phyloP scores from a whole-genome alignment of 768 basidiomycete genomes.

The Mycena venus region DNA sequence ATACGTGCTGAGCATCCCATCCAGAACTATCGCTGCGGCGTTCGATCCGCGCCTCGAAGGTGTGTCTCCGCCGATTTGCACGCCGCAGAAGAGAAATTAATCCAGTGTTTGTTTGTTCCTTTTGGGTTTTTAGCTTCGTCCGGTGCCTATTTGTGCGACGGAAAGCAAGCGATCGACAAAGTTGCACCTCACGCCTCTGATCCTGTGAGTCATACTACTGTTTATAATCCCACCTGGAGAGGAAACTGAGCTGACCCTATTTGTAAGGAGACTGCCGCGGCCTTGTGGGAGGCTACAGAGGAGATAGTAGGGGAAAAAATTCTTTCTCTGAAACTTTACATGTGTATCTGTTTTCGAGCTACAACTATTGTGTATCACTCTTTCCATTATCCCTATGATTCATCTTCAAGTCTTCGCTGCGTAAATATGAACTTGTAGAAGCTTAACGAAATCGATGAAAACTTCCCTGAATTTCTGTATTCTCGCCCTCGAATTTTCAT shows the following conservation, averaged over 20 bases:
- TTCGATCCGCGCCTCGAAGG: not conserved
- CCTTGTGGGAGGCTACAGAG: not conserved
- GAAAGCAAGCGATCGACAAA: not conserved
- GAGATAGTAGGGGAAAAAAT: not conserved
- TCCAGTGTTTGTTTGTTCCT: not conserved
- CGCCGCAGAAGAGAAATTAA: not conserved
- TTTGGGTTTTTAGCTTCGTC: not conserved
- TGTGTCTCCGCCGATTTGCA: not conserved
- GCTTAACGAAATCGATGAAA: no score
- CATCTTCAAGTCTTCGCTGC: no score
- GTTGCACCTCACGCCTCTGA: not conserved
- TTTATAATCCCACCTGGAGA: no score
- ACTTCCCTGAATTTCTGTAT: no score
- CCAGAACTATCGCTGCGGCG: not conserved
- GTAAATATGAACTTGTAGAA: no score
- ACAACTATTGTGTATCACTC: no score
- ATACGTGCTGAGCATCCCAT: not conserved
- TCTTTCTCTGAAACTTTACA: not conserved
- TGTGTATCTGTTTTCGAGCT: no score
- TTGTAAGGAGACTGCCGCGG: not conserved
- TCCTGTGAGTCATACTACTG: not conserved
- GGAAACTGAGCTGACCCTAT: not conserved
- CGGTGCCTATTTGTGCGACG: not conserved
- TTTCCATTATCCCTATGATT: no score
- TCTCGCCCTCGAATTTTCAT: no score